These are phyloP conservation scores for Oleoguttula mirabilis DNA, from an alignment of 495 filamentous ascomycete genomes.

Conservation along the genomic window DNA sequence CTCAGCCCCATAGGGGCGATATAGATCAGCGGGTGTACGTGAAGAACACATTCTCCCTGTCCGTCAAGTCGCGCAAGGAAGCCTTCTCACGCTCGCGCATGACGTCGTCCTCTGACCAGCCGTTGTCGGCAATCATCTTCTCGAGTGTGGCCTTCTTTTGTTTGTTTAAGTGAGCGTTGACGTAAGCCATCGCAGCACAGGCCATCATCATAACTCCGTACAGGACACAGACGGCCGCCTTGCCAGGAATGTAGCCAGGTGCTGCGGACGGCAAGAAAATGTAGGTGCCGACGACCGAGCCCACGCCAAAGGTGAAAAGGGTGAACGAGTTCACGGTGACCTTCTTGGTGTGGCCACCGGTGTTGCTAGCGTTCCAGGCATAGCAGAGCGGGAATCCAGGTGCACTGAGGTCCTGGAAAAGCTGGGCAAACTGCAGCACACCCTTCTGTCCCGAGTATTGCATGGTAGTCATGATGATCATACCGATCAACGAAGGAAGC, in stretches of 20 bases:
- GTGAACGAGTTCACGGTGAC: constrained; percentile 18
- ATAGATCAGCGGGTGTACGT: constrained; percentile 5
- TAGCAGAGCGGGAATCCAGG: constrained; percentile 7
- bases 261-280: constrained; percentile 12
- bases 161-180: constrained; percentile 6
- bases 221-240: constrained; percentile 20
- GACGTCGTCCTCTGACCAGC: constrained; percentile 8
- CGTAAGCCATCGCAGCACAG: constrained; percentile 5
- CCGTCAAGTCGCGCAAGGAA: constrained; percentile 11
- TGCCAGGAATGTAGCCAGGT: constrained; percentile 15
- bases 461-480: constrained; percentile 10
- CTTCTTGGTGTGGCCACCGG: constrained; percentile 17
- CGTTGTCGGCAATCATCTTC: constrained; percentile 4
- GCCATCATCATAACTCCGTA: neutral
- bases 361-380: constrained; percentile 19
- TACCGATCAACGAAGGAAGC: constrained; percentile 9
- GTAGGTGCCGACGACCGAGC: constrained; percentile 16
- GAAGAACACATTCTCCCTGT: constrained; percentile 16
- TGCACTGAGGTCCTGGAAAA: constrained; percentile 15
- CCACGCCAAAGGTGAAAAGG: constrained; percentile 15
- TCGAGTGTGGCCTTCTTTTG: constrained; percentile 6
- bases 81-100: constrained; percentile 6
- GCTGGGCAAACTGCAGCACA: constrained; percentile 32
- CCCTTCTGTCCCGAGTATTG: constrained; percentile 4
- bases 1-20: too few relatives aligned